phyloP scores from a whole-genome alignment of 306 rosid genomes.

The Carpinus viminea region DNA sequence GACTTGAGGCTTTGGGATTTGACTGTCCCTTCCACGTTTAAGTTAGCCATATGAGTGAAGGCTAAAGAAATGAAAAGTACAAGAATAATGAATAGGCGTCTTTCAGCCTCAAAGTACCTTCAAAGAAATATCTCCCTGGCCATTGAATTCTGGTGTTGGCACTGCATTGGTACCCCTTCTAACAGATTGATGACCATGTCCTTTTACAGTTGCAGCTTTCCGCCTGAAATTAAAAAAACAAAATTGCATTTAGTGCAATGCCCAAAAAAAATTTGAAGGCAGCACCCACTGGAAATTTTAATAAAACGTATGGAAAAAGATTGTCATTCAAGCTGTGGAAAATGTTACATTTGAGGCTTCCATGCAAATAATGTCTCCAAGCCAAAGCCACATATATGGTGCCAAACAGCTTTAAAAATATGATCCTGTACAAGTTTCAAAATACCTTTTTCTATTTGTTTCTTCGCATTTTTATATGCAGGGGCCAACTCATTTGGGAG shows the following conservation, averaged over 20 bases:
- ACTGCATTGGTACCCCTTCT: constrained; percentile 46
- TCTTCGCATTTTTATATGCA: neutral
- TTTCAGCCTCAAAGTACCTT: constrained; percentile 42
- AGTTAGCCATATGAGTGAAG: constrained; percentile 26
- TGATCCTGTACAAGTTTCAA: neutral
- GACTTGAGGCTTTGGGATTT: constrained; percentile 35
- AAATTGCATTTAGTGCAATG: neutral
- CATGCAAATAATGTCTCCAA: neutral
- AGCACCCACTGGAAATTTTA: neutral
- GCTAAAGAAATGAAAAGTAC: neutral
- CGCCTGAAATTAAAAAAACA: constrained; percentile 44
- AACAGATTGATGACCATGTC: constrained; percentile 60
- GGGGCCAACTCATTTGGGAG: neutral
- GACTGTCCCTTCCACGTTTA: constrained; percentile 51
- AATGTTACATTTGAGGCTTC: neutral
- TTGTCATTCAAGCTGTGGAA: neutral
- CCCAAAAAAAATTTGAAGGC: neutral
- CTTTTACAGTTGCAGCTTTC: constrained; percentile 51
- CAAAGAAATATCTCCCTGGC: constrained; percentile 40
- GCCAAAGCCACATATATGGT: neutral
- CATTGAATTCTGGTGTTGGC: constrained; percentile 53
- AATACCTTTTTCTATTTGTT: neutral
- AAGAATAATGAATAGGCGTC: neutral
- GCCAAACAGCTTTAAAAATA: neutral
- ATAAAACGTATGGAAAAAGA: neutral